phyloP scores from a whole-genome alignment of 2,329 filamentous ascomycete genomes.

The Nothophoma quercina region DNA sequence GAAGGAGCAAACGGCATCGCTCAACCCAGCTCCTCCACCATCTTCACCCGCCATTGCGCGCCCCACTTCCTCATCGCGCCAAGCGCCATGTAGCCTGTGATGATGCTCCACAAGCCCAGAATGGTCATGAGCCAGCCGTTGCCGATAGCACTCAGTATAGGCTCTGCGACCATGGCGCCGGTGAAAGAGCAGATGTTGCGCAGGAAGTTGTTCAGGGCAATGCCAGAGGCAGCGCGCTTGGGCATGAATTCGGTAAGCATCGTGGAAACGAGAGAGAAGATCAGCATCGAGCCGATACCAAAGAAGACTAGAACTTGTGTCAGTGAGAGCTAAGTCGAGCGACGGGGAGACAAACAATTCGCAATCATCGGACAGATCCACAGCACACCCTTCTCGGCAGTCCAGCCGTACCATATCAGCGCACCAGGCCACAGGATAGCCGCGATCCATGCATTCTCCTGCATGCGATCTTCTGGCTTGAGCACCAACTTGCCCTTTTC shows the following conservation, averaged over 20 bases:
- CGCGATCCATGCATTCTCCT: slow-evolving; percentile 51
- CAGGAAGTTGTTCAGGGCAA: slow-evolving; percentile 52
- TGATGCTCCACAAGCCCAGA: slow-evolving; percentile 57
- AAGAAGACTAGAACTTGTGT: slow-evolving; percentile 42
- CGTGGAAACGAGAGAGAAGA: slow-evolving; percentile 48
- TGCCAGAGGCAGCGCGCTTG: slow-evolving; percentile 43
- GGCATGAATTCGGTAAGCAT: slow-evolving; percentile 54
- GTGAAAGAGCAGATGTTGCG: slow-evolving; percentile 49
- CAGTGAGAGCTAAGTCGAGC: background rate
- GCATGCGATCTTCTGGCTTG: slow-evolving; percentile 50
- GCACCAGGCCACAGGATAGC: slow-evolving; percentile 46
- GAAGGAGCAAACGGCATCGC: slow-evolving; percentile 9
- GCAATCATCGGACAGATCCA: slow-evolving; percentile 49
- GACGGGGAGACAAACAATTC: slow-evolving; percentile 30
- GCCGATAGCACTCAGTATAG: slow-evolving; percentile 45
- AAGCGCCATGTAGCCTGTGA: slow-evolving; percentile 59
- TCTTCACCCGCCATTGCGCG: slow-evolving; percentile 67
- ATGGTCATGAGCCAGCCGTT: slow-evolving; percentile 53
- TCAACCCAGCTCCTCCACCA: slow-evolving; percentile 58
- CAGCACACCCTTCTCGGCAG: slow-evolving; percentile 38
- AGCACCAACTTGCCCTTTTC: slow-evolving; percentile 45
- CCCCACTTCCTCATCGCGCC: slow-evolving; percentile 68
- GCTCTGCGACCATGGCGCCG: slow-evolving; percentile 47
- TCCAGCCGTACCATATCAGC: slow-evolving; percentile 51
- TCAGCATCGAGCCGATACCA: slow-evolving; percentile 50